Evolutionary conservation across 805 yeast genomes (phyloP).

Genomic region (Candida takata): DNA sequence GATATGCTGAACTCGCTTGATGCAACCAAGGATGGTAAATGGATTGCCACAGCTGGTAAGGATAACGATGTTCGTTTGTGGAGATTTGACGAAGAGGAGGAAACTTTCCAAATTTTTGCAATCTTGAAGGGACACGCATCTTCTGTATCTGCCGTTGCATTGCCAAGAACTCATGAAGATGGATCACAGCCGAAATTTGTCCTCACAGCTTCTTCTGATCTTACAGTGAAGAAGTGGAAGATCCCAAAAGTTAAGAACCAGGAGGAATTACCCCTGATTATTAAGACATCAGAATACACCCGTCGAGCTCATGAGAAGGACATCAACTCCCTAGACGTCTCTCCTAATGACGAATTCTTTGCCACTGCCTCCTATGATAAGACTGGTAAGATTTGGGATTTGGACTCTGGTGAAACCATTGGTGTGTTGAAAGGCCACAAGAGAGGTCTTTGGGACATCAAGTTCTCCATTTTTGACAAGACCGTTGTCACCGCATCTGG

Average conservation of each 20-base stretch:
- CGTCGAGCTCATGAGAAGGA: constrained; percentile 96
- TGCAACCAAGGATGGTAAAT: constrained; percentile 67
- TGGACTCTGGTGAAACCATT: constrained; percentile 76
- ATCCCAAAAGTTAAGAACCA: constrained; percentile 62
- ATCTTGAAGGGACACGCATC: constrained; percentile 82
- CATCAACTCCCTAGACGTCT: constrained; percentile 78
- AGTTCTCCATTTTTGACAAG: constrained; percentile 75
- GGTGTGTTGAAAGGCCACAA: constrained; percentile 86
- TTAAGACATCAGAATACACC: constrained; percentile 73
- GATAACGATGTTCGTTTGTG: constrained; percentile 83
- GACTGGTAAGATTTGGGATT: constrained; percentile 83
- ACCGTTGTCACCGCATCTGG: constrained; percentile 80
- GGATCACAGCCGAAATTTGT: constrained; percentile 50
- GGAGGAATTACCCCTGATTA: constrained; percentile 23
- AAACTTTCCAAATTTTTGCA: constrained; percentile 42
- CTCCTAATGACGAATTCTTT: constrained; percentile 84
- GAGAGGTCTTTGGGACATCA: constrained; percentile 91
- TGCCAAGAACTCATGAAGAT: constrained; percentile 37
- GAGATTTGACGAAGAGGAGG: constrained; percentile 46
- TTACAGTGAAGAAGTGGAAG: constrained; percentile 79
- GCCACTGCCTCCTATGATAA: constrained; percentile 96
- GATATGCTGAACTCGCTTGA: constrained; percentile 82
- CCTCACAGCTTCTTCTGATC: constrained; percentile 88
- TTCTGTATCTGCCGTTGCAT: constrained; percentile 73
- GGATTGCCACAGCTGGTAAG: constrained; percentile 91